Base-by-base conservation (phyloP, 768 basidiomycete species). In the Suillus bovinus region DNA sequence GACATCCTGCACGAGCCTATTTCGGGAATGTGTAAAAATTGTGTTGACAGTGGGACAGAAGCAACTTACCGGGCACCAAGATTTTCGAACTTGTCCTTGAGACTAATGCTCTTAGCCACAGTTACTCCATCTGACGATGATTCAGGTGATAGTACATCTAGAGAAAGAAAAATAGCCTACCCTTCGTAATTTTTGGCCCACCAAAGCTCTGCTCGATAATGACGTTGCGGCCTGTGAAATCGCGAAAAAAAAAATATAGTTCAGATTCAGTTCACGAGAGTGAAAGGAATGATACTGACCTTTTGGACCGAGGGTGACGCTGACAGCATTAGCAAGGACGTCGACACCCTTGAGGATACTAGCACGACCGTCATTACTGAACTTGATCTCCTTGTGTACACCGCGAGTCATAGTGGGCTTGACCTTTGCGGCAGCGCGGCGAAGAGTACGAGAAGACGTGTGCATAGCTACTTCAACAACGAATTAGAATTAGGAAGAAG, bases 31-130 rank as follows among this genome's bases (percentile, higher is more conserved):
- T 38, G 33, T 47, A 44, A 53, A 42, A 53, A 65, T 44, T 24
- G 9, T 10, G 10, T 27, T 63, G 1, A 44, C 3, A 13, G 16
- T 52, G 29, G 17, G 17, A 54, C n/a, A 8, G n/a, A 8, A 58
- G 65, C 42, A 9, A 74, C 88, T 68, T 78, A 96, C 94, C 94
- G 91, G 71, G 96, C 95, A 72, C 96, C 95, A 61, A 99, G 91
- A 83, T 98, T 98, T 83, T 98, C 94, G 72, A 99, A 98, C 78
- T 96, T 97, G 86, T 98, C 94, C 80, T 98, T 88, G 69, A 99
- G 85, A 6, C 87, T 81, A 68, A 99, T 94, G 41, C 94, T 81
- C 82, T 98, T 99, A 62, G 96, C 96, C 42, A 99, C 96, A 31
- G 95, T 96, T 22, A 97, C 96, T 87, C 96, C 96, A 76, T 98